phyloP scores from a whole-genome alignment of 768 basidiomycete genomes.

The Tremella yokohamensis region DNA sequence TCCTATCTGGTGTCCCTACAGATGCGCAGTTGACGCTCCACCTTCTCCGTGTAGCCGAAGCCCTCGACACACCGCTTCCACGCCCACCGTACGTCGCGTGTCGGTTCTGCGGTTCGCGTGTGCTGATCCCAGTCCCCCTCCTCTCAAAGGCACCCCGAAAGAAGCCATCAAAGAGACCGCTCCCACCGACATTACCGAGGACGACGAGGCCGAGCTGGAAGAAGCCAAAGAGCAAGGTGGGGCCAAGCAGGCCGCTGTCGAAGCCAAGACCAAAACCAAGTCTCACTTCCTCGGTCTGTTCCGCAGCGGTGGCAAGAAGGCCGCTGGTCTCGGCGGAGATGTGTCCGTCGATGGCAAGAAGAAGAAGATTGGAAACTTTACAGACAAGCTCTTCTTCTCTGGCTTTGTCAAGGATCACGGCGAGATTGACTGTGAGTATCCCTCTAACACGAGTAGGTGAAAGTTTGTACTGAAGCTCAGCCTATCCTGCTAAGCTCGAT shows the following conservation, averaged over 20 bases:
- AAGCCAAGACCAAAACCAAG: conserved; percentile 48
- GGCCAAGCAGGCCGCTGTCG: conserved; percentile 35
- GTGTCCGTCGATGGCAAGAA: conserved; percentile 51
- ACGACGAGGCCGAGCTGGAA: conserved; percentile 42
- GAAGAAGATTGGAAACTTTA: conserved; percentile 50
- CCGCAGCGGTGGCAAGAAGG: conserved; percentile 49
- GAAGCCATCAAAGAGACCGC: conserved; percentile 48
- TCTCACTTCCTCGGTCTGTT: conserved; percentile 47
- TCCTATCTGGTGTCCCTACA: conserved; percentile 52
- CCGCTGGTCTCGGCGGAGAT: conserved; percentile 51
- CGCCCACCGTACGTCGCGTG: conserved; percentile 43
- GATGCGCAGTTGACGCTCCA: conserved; percentile 52
- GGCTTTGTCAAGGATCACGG: conserved; percentile 49
- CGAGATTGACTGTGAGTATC: conserved; percentile 40
- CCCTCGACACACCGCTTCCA: conserved; percentile 39
- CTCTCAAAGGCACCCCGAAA: conserved; percentile 46
- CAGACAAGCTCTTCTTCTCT: conserved; percentile 50
- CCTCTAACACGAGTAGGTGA: background rate
- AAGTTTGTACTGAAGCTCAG: conserved; percentile 17
- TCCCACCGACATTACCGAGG: conserved; percentile 36
- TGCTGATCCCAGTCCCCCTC: conserved; percentile 38
- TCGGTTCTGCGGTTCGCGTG: background rate
- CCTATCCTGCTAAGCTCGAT: conserved; percentile 51
- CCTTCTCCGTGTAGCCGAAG: conserved; percentile 51
- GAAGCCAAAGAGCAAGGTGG: conserved; percentile 50